Evolutionary conservation across 148 eudicot species (phyloP).

Genomic region (Limonium bicolor): DNA sequence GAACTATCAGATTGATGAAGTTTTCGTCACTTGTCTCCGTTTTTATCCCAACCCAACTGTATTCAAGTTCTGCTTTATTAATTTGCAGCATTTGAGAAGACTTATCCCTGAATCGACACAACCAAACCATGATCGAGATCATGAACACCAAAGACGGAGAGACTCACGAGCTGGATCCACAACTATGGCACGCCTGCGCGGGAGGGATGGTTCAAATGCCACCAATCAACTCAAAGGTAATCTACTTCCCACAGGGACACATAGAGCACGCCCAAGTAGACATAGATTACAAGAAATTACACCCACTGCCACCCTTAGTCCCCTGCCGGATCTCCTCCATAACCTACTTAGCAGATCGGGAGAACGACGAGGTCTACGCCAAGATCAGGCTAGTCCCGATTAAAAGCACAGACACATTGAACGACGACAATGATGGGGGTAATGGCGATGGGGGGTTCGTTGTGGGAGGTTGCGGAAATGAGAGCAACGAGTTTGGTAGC

Average conservation of each 20-base stretch:
- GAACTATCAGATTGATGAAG: too few relatives aligned
- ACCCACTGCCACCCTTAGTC: conserved; percentile 30
- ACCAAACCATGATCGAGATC: too few relatives aligned
- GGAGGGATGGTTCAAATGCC: conserved; percentile 97
- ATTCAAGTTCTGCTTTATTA: too few relatives aligned
- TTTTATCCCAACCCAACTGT: too few relatives aligned
- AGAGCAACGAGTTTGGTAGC: too few relatives aligned
- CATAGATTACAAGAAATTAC: conserved; percentile 24
- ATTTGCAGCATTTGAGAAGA: too few relatives aligned
- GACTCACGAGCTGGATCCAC: too few relatives aligned
- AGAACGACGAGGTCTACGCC: conserved; percentile 75
- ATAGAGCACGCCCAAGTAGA: conserved; percentile 54
- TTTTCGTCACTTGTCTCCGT: too few relatives aligned
- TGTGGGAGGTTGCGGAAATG: too few relatives aligned
- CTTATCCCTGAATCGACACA: too few relatives aligned
- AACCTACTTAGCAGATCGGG: conserved; percentile 48
- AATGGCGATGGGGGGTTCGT: conserved; percentile 18
- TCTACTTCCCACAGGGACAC: conserved; percentile 90
- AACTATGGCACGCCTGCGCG: conserved; percentile 95
- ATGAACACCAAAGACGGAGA: too few relatives aligned
- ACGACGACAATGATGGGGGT: conserved; percentile 13
- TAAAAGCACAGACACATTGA: conserved; percentile 15
- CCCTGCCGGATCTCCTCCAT: conserved; percentile 42
- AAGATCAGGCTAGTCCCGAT: conserved; percentile 45
- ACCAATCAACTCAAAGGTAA: conserved; percentile 46